phyloP scores from a whole-genome alignment of 768 basidiomycete genomes.

The Serpula lacrymans region DNA sequence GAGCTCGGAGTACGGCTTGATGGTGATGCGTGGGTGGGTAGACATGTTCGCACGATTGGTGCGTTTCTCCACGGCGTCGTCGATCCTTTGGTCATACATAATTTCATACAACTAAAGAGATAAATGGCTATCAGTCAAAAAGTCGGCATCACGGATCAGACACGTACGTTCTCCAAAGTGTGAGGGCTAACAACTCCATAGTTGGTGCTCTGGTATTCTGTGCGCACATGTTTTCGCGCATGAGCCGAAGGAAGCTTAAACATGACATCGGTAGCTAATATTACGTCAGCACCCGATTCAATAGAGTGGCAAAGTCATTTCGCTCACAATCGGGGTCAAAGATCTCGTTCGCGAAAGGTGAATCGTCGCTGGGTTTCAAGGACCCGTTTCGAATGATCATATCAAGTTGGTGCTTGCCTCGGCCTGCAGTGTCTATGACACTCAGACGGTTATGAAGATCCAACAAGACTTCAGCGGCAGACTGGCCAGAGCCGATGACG shows the following conservation, averaged over 20 bases:
- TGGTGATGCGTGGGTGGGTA: slow-evolving; percentile 29
- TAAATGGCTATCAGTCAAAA: background rate
- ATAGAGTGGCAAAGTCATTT: background rate
- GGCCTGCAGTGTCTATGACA: slow-evolving; percentile 21
- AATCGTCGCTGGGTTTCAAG: slow-evolving; percentile 49
- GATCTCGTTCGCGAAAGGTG: slow-evolving; percentile 52
- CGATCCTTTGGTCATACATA: slow-evolving; percentile 48
- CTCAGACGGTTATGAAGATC: slow-evolving; percentile 40
- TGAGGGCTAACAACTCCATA: slow-evolving; percentile 51
- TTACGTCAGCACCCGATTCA: background rate
- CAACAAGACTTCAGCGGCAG: slow-evolving; percentile 44
- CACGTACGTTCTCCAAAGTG: slow-evolving; percentile 39
- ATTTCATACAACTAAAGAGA: slow-evolving; percentile 42
- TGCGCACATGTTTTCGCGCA: slow-evolving; percentile 31
- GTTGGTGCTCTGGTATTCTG: slow-evolving; percentile 49
- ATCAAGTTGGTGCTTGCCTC: slow-evolving; percentile 38
- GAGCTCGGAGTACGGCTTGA: slow-evolving; percentile 35
- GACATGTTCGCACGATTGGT: slow-evolving; percentile 12
- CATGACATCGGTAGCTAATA: slow-evolving; percentile 38
- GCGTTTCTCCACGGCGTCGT: slow-evolving; percentile 38
- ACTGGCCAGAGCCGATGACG: slow-evolving; percentile 47
- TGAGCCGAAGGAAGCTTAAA: slow-evolving; percentile 35
- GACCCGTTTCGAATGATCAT: slow-evolving; percentile 51
- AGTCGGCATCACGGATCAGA: background rate
- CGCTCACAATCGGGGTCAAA: slow-evolving; percentile 47